Evolutionary conservation across 2,329 filamentous ascomycete species (phyloP).

Genomic region (Xylaria polymorpha): DNA sequence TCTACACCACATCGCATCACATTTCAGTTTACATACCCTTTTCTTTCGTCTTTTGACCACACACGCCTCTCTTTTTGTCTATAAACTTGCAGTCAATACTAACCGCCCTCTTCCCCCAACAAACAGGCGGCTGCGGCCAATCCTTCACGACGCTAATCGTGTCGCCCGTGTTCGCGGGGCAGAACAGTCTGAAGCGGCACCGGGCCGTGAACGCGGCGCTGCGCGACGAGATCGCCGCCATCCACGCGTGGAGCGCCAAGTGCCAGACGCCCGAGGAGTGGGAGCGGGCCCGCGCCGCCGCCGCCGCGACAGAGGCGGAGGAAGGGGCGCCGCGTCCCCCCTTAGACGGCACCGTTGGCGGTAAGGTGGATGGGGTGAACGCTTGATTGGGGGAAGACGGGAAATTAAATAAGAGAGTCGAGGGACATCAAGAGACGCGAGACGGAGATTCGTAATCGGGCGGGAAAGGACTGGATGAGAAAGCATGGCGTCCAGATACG

Average conservation of each 20-base stretch:
- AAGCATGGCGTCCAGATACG: not conserved
- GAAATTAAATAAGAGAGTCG: not conserved
- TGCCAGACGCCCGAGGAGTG: constrained; percentile 93
- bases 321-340: constrained; percentile 48
- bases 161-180: constrained; percentile 75
- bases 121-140: constrained; percentile 69
- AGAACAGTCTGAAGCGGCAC: constrained; percentile 84
- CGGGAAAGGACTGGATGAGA: not conserved
- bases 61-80: no score
- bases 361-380: constrained; percentile 56
- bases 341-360: constrained; percentile 58
- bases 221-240: constrained; percentile 87
- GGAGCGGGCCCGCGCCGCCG: constrained; percentile 68
- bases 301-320: constrained; percentile 31
- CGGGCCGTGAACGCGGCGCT: constrained; percentile 85
- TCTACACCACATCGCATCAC: not conserved
- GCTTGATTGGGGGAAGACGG: constrained; percentile 40
- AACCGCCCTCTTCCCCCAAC: not conserved
- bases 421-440: not conserved
- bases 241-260: constrained; percentile 95
- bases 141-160: constrained; percentile 70
- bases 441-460: not conserved
- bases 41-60: no score
- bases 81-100: not conserved
- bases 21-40: not conserved